Evolutionary conservation across 306 rosid genomes (phyloP).

Genomic region (Cicer cuneatum): DNA sequence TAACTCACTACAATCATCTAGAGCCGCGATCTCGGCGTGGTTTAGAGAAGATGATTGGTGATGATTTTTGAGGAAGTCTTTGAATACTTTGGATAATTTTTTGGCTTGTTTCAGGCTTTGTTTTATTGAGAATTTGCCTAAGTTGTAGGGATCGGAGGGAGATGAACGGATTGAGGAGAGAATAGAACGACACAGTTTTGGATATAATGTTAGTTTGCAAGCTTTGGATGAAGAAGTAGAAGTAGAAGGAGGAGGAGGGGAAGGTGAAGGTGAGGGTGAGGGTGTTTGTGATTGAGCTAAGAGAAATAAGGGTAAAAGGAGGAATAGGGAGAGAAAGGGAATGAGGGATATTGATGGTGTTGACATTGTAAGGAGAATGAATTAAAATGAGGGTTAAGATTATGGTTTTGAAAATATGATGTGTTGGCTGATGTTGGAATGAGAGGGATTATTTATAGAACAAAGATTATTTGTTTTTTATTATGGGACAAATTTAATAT

Average conservation of each 20-base stretch:
- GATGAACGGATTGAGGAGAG: constrained; percentile 59
- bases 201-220: constrained; percentile 69
- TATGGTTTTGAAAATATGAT: constrained; percentile 1
- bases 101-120: constrained; percentile 66
- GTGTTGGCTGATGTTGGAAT: neutral
- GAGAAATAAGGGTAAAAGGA: neutral
- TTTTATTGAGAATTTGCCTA: constrained; percentile 70
- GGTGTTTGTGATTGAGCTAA: neutral
- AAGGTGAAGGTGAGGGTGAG: neutral
- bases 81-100: constrained; percentile 48
- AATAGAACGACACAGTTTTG: constrained; percentile 81
- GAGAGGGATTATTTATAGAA: neutral
- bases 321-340: neutral
- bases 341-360: neutral
- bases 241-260: constrained; percentile 28
- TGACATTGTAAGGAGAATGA: constrained; percentile 35
- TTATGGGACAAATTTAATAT: too few relatives aligned
- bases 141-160: constrained; percentile 67
- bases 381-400: neutral
- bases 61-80: constrained; percentile 43
- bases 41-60: constrained; percentile 26
- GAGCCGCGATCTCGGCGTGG: constrained; percentile 51
- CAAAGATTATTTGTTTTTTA: too few relatives aligned
- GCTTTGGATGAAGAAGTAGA: constrained; percentile 50
- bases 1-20: constrained; percentile 68